Base-by-base conservation (phyloP, 1,284 basidiomycete genomes). In the Grifola frondosa region DNA sequence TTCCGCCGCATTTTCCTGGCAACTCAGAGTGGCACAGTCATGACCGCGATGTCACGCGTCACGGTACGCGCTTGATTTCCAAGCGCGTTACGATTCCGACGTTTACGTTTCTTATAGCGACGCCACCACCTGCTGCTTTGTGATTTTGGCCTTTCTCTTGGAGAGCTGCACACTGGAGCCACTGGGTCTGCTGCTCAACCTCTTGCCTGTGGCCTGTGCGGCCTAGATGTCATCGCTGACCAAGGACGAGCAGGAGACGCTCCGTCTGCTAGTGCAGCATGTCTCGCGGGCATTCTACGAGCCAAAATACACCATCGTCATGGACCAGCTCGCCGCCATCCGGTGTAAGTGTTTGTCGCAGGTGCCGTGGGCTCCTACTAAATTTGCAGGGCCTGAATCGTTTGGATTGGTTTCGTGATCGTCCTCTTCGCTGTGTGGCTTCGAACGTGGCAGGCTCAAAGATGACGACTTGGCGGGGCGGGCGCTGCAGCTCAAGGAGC, bases 261-360 rank as follows among this genome's bases (percentile, higher is more conserved):
- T 88, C 46, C 81, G 80, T 60, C 75, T 85, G 46, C 84, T 99
- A 54, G 89, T 96, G 48, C 93, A 97, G 66, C 86, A 91, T 70
- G 91, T 97, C 59, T 84, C 87, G 23, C 83, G 96, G 57, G 84
- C 90, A 25, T 98, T 99, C 69, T 99, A 98, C 72, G 93, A 97
- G 64, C 78, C 90, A 46, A 89, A 89, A 59, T 94, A 82, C 64
- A 90, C 88, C 53, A 88, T 98, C 50, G 82, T 97, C 43, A 73
- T 98, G 74, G 94, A 98, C 68, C 88, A 95, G 67, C 82, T 99
- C 60, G 82, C 51, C 82, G 87, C 53, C 84, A 93, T 68, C 83
- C 88, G 56, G 91, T 95, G 91, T 97, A 78, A 84, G 92, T 65
- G 46, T 46, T 21, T 24, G 24, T 34, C 17, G n/a, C 30, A 33